Conservation (phyloP, 179 eudicot species). For the Beta lomatogona region DNA sequence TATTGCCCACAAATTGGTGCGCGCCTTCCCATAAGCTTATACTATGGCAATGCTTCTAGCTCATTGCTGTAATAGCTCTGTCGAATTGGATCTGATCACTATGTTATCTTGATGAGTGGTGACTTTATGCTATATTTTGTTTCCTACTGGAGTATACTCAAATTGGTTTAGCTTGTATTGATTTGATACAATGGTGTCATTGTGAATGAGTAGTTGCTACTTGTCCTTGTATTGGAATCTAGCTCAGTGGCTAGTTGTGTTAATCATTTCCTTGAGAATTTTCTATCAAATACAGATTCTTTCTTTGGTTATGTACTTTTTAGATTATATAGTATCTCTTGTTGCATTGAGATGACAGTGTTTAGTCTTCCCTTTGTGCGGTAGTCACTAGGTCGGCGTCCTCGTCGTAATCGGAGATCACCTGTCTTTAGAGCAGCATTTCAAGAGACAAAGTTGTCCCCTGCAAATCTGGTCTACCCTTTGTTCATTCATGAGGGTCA, state of each 20-base stretch:
- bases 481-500: constrained; percentile 95
- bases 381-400: constrained; percentile 66
- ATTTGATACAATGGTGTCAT: background rate
- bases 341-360: constrained; percentile 10
- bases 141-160: background rate
- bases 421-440: constrained; percentile 76
- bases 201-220: background rate
- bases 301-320: background rate
- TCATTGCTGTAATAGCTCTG: background rate
- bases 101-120: background rate
- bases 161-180: background rate
- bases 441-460: constrained; percentile 81
- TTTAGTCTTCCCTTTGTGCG: constrained; percentile 2
- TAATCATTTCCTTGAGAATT: background rate
- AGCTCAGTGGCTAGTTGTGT: background rate
- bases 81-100: background rate
- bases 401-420: constrained; percentile 85
- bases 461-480: constrained; percentile 93
- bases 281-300: background rate
- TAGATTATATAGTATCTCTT: background rate
- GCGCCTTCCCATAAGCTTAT: no score
- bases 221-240: background rate
- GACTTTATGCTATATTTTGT: background rate
- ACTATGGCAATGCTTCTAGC: background rate
- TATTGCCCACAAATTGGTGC: background rate